Percentiles rank a stretch among this genome's conserved stretches.
phyloP scores from a whole-genome alignment of 441 rosid species.

The Eruca vesicaria region DNA sequence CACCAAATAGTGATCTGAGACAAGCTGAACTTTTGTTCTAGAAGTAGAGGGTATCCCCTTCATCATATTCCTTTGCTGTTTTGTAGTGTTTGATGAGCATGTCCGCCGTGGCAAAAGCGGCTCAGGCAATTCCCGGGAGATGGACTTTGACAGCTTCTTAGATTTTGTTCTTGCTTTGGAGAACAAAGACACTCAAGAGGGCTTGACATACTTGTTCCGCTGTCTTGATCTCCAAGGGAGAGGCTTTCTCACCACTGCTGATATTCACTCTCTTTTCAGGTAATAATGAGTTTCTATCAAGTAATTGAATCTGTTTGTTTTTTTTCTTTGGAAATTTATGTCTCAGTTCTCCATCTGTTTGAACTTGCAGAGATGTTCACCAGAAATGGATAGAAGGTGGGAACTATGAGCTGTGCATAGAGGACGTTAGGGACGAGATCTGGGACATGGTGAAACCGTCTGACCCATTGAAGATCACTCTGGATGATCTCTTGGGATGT shows the following conservation, averaged over 20 bases:
- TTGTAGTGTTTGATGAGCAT: conserved; percentile 90
- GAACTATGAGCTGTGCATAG: conserved; percentile 93
- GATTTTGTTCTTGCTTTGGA: conserved; percentile 95
- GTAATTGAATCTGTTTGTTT: not conserved
- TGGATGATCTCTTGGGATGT: conserved; percentile 76
- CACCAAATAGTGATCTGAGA: not conserved
- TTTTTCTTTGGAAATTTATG: not conserved
- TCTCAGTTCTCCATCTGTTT: not conserved
- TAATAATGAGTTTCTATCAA: conserved; percentile 17
- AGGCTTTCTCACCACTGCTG: conserved; percentile 90
- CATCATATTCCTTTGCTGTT: too few species aligned
- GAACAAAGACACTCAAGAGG: conserved; percentile 97
- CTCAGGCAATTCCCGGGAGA: conserved; percentile 75
- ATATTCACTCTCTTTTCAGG: conserved; percentile 99
- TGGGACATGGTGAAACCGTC: conserved; percentile 99
- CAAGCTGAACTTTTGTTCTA: not conserved
- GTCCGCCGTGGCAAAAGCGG: conserved; percentile 74
- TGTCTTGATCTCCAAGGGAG: conserved; percentile 91
- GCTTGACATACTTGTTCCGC: conserved; percentile 86
- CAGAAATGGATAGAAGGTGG: conserved; percentile 99
- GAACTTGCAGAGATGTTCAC: conserved; percentile 80
- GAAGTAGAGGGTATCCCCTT: not conserved
- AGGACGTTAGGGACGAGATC: conserved; percentile 95
- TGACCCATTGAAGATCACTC: conserved; percentile 69
- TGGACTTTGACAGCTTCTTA: conserved; percentile 92